Percentiles rank a stretch among this genome's conserved stretches.
These are phyloP conservation scores for Pyrus betulifolia DNA, from an alignment of 306 rosid species.

Conservation along the genomic window DNA sequence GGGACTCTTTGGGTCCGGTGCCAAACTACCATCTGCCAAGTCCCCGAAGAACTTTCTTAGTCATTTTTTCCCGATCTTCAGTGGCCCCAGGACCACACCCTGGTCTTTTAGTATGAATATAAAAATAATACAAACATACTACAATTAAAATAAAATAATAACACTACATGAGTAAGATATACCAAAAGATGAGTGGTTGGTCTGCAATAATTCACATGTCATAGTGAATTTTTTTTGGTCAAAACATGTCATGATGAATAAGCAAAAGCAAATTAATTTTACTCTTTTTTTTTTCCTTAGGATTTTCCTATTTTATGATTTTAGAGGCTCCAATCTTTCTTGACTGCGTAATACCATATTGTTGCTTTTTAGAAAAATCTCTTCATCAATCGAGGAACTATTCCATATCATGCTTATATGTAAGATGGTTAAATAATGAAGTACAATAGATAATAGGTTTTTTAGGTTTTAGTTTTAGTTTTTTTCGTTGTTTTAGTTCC, in stretches of 20 bases:
- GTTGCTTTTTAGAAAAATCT: not conserved
- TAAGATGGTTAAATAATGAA: not conserved
- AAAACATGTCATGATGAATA: too few species aligned
- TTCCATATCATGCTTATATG: not conserved
- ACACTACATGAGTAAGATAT: too few species aligned
- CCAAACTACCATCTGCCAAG: not conserved
- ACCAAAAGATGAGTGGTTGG: not conserved
- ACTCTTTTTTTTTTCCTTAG: not conserved
- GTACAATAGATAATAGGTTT: not conserved
- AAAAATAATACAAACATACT: too few species aligned
- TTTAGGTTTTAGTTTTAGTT: too few species aligned
- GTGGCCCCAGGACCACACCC: too few species aligned
- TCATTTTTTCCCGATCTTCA: too few species aligned
- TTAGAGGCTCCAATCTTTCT: not conserved
- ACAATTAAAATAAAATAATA: too few species aligned
- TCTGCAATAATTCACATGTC: not conserved
- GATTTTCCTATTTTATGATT: not conserved
- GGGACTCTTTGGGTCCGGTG: not conserved
- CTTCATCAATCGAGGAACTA: not conserved
- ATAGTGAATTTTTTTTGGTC: not conserved
- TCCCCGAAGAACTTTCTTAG: not conserved
- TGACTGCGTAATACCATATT: not conserved
- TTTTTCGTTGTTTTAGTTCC: too few species aligned
- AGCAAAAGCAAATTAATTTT: not conserved
- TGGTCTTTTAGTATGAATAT: too few species aligned